Base-by-base conservation (phyloP, 768 basidiomycete species). In the Thelephora aurantiotincta region DNA sequence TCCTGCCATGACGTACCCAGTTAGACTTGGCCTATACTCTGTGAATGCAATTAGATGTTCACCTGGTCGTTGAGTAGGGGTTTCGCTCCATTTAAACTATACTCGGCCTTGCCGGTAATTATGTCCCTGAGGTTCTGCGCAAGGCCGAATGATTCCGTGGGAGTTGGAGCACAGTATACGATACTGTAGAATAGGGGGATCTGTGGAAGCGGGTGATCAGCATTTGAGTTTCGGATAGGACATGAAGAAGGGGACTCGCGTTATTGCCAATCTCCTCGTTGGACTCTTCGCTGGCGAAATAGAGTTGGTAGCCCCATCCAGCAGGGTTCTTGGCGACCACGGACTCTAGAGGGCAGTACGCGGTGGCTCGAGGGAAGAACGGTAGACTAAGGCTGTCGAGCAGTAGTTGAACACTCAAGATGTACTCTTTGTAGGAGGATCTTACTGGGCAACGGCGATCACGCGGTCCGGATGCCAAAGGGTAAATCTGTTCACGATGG, bases 381-480 rank as follows among this genome's bases (percentile, higher is more conserved):
- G 86, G 81, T 6, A 79, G 61, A 44, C 81, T 80, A 58, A 88
- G 50, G 52, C 84, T 86, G 50, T 5, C 43, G 20, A 34, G 11
- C 13, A 49, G 46, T 11, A 7, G 19, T 13, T 48, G 38, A 50
- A 45, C 7, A n/a, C 16, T 42, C 45, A 47, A 20, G 43, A 46
- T 45, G 50, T 36, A 34, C 37, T 22, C 16, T n/a, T 43, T 13
- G 16, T 38, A 35, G 22, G 19, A 19, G 36, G 33, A 16, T 62
- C 75, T 52, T 62, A 82, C 86, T 78, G 64, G 0, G 72, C 68
- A 16, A 87, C 64, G 0, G 77, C 78, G 5, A 68, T 54, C 33
- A 83, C 52, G 30, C 82, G 69, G 12, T 76, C 63, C 0, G 87
- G 82, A 56, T 84, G 63, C 80, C 81, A 87, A 19, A 84, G 65